Evolutionary conservation across 768 basidiomycete species (phyloP), one percentile per base, ranked within the genome.

Genomic region (Suillus occidentalis): DNA sequence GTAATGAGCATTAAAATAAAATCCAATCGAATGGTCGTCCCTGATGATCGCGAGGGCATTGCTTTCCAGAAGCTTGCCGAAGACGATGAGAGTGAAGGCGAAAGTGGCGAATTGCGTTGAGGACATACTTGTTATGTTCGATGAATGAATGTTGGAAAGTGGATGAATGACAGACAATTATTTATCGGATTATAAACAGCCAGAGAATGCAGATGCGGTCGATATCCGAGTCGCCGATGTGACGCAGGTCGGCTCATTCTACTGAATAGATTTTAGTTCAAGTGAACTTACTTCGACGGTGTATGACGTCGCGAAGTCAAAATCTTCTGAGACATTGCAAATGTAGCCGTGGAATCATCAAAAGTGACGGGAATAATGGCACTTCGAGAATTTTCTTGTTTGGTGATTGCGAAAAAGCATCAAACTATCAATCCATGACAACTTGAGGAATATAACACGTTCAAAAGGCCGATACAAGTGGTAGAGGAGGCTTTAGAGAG

Each of bases 21-120:
- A 63, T 28, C 59, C 14, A n/a, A 55, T 60, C n/a, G 58, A 16
- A 34, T 13, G 18, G 43, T 20, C 58, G 52, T 63, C 49, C n/a
- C 6, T 45, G 18, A 61, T 68, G 52, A 69, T 72, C 61, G 61
- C 39, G 63, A 66, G 66, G 20, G 72, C 72, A 66, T 65, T 63
- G 73, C 75, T 76, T 73, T 69, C 74, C 75, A 75, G 74, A 76
- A 75, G 75, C 74, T 68, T 65, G 63, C 69, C 58, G 28, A 64
- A 69, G 34, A 25, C 59, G 18, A 56, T 2, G 50, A 65, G 65
- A 56, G 45, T 43, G 18, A 70, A 20, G 20, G 25, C 55, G 20
- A 75, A 34, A 34, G 31, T 55, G 53, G 53, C 10, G 53, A 55
- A 36, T 6, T 20, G 53, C 6, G 20, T 36, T 34, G 34, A 55